A percentile compares a stretch with the other conserved stretches of the same genome.
Evolutionary conservation across 768 basidiomycete genomes (phyloP).

Genomic region (Collybiopsis confluens): DNA sequence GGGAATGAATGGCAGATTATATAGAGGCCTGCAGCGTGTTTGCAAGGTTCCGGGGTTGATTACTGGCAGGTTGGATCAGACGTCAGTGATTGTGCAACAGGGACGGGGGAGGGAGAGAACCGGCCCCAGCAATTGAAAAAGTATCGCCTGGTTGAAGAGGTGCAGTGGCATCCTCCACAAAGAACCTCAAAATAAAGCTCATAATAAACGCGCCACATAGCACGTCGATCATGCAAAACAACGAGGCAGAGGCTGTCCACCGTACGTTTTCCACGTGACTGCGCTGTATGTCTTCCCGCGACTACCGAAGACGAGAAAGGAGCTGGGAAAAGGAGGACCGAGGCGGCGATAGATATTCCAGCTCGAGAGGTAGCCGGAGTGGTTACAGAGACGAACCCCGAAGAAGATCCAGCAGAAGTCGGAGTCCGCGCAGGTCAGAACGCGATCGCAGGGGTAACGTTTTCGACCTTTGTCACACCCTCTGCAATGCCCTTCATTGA

Average conservation of each 20-base stretch:
- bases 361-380: constrained; percentile 34
- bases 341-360: constrained; percentile 37
- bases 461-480: neutral
- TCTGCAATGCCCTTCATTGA: neutral
- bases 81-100: too few species aligned
- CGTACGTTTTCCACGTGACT: too few species aligned
- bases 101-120: too few species aligned
- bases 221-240: too few species aligned
- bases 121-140: too few species aligned
- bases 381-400: constrained; percentile 36
- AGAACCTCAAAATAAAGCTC: too few species aligned
- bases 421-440: constrained; percentile 42
- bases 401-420: constrained; percentile 36
- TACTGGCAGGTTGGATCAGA: neutral
- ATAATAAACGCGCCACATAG: too few species aligned
- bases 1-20: neutral
- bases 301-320: constrained; percentile 54
- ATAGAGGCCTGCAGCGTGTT: constrained; percentile 6
- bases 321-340: constrained; percentile 62
- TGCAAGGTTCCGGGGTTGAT: neutral
- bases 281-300: constrained; percentile 66
- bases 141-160: too few species aligned
- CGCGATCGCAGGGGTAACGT: constrained; percentile 31
- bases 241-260: too few species aligned
- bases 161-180: too few species aligned